Base-by-base conservation (phyloP, 1,284 basidiomycete genomes). In the Ceratobasidium sp. region DNA sequence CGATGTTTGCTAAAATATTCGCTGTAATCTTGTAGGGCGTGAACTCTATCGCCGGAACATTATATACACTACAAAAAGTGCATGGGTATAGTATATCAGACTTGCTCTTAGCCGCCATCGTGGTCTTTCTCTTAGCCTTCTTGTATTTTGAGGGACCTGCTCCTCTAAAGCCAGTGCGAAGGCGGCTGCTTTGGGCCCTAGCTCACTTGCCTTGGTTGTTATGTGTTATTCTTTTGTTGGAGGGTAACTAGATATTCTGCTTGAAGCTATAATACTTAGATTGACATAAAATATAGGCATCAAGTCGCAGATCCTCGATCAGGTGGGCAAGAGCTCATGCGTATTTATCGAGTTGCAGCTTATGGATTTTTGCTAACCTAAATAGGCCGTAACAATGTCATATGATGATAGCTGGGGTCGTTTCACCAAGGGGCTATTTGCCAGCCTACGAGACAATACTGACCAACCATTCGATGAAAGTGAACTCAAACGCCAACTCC, bases 91-190 rank as follows among this genome's bases (percentile, higher is more conserved):
- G n/a, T 0, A 59, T 16, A n/a, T 16, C 13, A 8, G 16, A 26
- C 8, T 5, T 18, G 4, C 47, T 28, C 11, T 46, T 16, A 47
- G 21, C 30, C 58, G 41, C 6, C 54, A 6, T 70, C 7, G 58
- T 70, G 23, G 28, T 59, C 5, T 70, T 59, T 18, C 30, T 70
- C 18, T 43, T 70, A 1, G 67, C 32, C 1, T 70, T 58, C 16
- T 44, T 70, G 14, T 70, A 70, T 21, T 70, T 70, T n/a, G 41
- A 70, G 43, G 67, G 67, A 9, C 38, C 55, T 2, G 43, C 54
- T 30, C 55, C 54, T 16, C 55, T 58, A 2, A 49, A 44, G 18
- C 28, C 54, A 7, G 55, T 70, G 18, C 23, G 54, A 4, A 54
- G 67, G 16, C 54, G 67, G 5, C 43, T 44, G 13, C 41, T 41